Evolutionary conservation across 345 rosid species (phyloP), one percentile per base, ranked within the genome.

Genomic region (Triadica sebifera): DNA sequence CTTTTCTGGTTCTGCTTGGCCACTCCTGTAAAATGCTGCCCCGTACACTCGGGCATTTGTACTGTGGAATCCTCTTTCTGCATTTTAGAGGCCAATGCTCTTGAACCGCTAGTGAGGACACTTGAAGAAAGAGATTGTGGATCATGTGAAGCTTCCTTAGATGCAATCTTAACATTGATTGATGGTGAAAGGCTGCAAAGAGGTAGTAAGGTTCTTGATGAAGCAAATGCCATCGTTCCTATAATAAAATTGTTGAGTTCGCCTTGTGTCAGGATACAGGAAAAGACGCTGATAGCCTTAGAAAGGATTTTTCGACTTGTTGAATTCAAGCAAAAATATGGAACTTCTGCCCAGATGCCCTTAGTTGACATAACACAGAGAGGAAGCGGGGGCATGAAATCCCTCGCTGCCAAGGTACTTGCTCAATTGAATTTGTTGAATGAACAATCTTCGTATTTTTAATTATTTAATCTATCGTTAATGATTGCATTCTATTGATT

Each of bases 311-410:
- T 77, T 34, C 67, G 74, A 67, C 59, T 77, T 19, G 52, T 56
- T 47, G 83, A 80, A 72, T 25, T 80, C 63, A 73, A 69, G 75
- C 72, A 76, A 41, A 65, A 10, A 20, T 69, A 73, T 57, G 75
- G 77, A 29, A 20, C 20, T 24, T 37, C 77, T 25, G 84, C 78
- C 1, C 72, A 69, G 70, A 73, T 77, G 75, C 69, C 78, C 3
- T 50, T 81, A 25, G 80, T 81, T 13, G 83, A 81, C n/a, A 76
- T 77, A 41, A 74, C 80, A 53, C 83, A 77, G 39, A 77, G 78
- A 49, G 83, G 83, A 13, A 81, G 65, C 46, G 38, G 75, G 4
- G 45, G 65, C 71, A 77, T 81, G 83, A 81, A 73, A 74, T 77
- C 78, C 19, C 68, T 73, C 16, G 80, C 80, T 25, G 83, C 83